A percentile compares a stretch with the other conserved stretches of the same genome.
Evolutionary conservation across 2,329 filamentous ascomycete genomes (phyloP).

Genomic region (Diaporthe caulivora): DNA sequence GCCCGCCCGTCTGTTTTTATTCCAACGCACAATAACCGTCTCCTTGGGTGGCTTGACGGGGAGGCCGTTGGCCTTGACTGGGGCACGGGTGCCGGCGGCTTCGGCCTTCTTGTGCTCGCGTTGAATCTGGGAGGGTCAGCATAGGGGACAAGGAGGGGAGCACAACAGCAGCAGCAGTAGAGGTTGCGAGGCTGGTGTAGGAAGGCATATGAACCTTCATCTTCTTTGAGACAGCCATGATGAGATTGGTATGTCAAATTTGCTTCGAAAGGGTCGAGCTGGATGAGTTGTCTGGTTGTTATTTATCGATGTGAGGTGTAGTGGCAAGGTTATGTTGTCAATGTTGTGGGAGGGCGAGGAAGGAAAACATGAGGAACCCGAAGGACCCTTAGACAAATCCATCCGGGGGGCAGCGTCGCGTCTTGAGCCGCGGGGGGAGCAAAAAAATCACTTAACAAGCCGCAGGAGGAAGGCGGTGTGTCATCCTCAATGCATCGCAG

Average conservation of each 20-base stretch:
- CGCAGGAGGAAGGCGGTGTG: constrained; percentile 13
- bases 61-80: constrained; percentile 67
- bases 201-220: constrained; percentile 32
- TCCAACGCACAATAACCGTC: constrained; percentile 58
- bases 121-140: constrained; percentile 52
- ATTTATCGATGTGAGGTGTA: not conserved
- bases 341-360: not conserved
- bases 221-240: constrained; percentile 49
- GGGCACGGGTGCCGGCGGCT: constrained; percentile 63
- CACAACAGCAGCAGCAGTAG: constrained; percentile 22
- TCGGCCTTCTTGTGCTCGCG: constrained; percentile 69
- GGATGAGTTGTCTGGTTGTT: not conserved
- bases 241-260: not conserved
- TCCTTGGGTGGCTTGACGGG: constrained; percentile 67
- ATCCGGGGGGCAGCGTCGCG: not conserved
- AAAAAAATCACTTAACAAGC: not conserved
- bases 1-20: not conserved
- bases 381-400: no score
- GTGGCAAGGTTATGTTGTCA: not conserved
- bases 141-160: constrained; percentile 11
- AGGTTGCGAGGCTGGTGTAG: not conserved
- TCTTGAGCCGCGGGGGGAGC: not conserved
- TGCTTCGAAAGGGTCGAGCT: not conserved
- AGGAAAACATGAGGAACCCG: not conserved
- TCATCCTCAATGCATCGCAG: not conserved